Base-by-base conservation (phyloP, 805 yeast species). In the Cyberlindnera misumaiensis region DNA sequence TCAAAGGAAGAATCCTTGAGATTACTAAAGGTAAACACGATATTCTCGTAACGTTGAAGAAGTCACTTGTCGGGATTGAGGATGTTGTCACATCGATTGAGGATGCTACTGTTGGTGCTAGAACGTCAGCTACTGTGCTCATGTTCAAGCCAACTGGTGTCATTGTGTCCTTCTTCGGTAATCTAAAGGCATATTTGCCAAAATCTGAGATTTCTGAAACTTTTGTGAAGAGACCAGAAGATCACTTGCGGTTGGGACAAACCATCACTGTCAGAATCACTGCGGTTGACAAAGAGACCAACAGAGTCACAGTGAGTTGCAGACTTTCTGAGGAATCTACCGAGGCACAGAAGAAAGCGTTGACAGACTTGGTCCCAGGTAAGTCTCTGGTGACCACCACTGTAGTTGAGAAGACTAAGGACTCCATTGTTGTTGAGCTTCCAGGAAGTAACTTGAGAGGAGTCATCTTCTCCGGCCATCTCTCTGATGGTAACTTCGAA, bases 201-300 rank as follows among this genome's bases (percentile, higher is more conserved):
- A 77, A 80, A 47, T 68, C 80, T 39, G 97, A 93, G 64, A 84
- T 93, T 52, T 82, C 94, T 38, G 97, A 93, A 62, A 78, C 95
- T 1, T 85, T 74, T 57, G 93, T 89, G 29, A 71, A 68, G 36
- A 75, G 77, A 39, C 88, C 96, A 14, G 75, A 73, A 47, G 90
- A 88, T 48, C 83, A 81, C 59, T 71, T 90, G 49, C 78, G 77
- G 47, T 55, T 83, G 12, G 96, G 95, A 4, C 97, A 93, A 62
- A 80, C 96, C 1, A 80, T 93, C 28, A 61, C 65, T 8, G 94
- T 85, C 8, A 76, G 80, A 50, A 65, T 93, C 13, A 51, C 80
- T 30, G 63, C 68, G 28, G 75, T 81, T 30, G 78, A 83, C 48
- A 59, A 58, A 16, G 75, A 70, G 25, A 64, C 67, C 20, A 55